Evolutionary conservation across 2,329 filamentous ascomycete species (phyloP).

Genomic region (Furcasterigmium furcatum): DNA sequence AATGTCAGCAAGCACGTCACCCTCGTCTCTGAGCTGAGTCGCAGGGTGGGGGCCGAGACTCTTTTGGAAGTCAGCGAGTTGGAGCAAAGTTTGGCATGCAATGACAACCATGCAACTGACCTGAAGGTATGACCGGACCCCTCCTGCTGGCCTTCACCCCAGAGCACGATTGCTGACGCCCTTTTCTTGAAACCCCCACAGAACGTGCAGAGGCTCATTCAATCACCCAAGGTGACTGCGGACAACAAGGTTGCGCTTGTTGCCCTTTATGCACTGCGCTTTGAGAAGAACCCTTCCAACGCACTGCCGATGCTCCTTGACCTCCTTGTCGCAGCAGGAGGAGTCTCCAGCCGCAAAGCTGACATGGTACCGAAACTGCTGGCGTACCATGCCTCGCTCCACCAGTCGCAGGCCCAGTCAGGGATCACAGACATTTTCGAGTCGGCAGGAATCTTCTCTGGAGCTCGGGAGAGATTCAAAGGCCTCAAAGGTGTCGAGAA

Average conservation of each 20-base stretch:
- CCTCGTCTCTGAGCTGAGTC: slow-evolving; percentile 87
- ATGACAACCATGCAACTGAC: slow-evolving; percentile 88
- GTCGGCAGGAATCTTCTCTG: slow-evolving; percentile 84
- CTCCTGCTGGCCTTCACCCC: too few relatives aligned
- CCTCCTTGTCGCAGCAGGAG: slow-evolving; percentile 79
- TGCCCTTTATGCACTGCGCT: slow-evolving; percentile 91
- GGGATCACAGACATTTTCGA: slow-evolving; percentile 93
- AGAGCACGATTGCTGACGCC: background rate
- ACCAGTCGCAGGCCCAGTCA: slow-evolving; percentile 69
- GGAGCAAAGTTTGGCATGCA: slow-evolving; percentile 94
- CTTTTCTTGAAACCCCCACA: slow-evolving; percentile 24
- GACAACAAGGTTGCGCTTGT: slow-evolving; percentile 88
- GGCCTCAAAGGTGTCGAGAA: slow-evolving; percentile 97
- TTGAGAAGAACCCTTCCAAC: slow-evolving; percentile 82
- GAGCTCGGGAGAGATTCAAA: slow-evolving; percentile 83
- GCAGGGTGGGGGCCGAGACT: slow-evolving; percentile 80
- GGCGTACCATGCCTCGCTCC: slow-evolving; percentile 81
- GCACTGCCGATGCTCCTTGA: slow-evolving; percentile 83
- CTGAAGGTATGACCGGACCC: slow-evolving; percentile 69
- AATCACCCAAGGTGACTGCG: slow-evolving; percentile 70
- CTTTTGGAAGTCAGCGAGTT: slow-evolving; percentile 95
- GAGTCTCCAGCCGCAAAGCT: slow-evolving; percentile 71
- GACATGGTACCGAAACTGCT: slow-evolving; percentile 80
- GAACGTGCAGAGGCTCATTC: slow-evolving; percentile 83
- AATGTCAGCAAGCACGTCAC: slow-evolving; percentile 99